Evolutionary conservation across 371 early-diverging fungal genomes (phyloP), one percentile per base, ranked within the genome.

Genomic region (Basidiobolus meristosporus): DNA sequence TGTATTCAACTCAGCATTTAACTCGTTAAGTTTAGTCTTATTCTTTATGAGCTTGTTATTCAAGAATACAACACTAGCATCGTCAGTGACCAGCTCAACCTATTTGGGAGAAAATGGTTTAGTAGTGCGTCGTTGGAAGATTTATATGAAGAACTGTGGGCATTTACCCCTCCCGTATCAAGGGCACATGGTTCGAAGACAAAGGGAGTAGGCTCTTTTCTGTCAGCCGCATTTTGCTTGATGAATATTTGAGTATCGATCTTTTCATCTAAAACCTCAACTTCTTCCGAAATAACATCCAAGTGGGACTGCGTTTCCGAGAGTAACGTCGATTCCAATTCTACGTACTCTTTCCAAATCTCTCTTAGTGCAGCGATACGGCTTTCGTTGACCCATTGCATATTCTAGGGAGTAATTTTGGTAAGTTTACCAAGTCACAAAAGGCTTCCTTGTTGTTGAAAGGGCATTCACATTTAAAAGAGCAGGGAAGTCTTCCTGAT

Each of bases 21-120:
- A 9, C 22, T 55, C 43, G 16, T 59, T 54, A 7, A 70, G 50
- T 20, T 57, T 57, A 20, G 57, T 56, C 22, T 59, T 50, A 39
- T 66, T 42, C 47, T 77, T 80, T 41, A 67, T 48, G 10, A 72
- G 48, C 22, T 66, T 68, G 48, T 80, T 80, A 36, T 58, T 69
- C 44, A 80, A 49, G 34, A 66, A 75, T 5, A 73, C 66, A 1
- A 52, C 50, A 1, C 67, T 58, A 15, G 63, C 43, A 7, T 73
- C 73, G 42, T 70, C 74, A 12, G 54, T 42, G 0, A 64, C 63
- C 16, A 77, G 42, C 22, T 55, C 59, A 40, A 62, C 73, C 75
- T 70, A 57, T 34, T 7, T 20, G 11, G 7, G 22, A 36, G 1
- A 12, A 14, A 2, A 14, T 37, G n/a, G 20, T 31, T 38, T 35